Base-by-base conservation (phyloP, 2,329 filamentous ascomycete genomes). In the Xylariaceae sp. region DNA sequence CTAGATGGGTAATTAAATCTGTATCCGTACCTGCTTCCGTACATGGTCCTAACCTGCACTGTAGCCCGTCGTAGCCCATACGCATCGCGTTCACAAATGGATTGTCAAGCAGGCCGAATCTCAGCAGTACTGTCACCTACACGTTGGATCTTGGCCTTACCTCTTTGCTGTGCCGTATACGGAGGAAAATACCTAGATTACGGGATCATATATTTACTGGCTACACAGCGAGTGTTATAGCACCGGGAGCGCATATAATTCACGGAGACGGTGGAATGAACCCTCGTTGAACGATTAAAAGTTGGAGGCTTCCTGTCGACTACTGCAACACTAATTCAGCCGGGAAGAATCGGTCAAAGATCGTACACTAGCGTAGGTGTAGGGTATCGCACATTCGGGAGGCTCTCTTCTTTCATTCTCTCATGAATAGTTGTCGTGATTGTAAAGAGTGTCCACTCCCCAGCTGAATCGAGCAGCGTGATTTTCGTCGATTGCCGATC, bases 401-500 rank as follows among this genome's bases (percentile, higher is more conserved):
- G 5, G 37, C 17, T 51, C 17, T 56, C 10, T 47, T 35, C 30
- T 51, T 18, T 35, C 23, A 15, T 57, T 35, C 17, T 51, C 35
- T 35, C 23, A 15, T 57, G 15, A 56, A 45, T 30, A 30, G 5
- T 48, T 48, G 13, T 34, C 56, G n/a, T 53, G 13, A 11, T 53
- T 49, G 34, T 45, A 23, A 47, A 35, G 18, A n/a, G 42, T 11
- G 5, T 53, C 10, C 39, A 39, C 44, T 37, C 50, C 18, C 34
- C 39, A n/a, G 42, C 51, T 52, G 35, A 35, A 44, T 47, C 55
- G 52, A 48, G 57, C 52, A 47, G 53, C 44, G 51, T 53, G 18
- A 30, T 52, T 50, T 54, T 56, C 52, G 53, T 51, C 15, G 51
- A 35, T 59, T 30, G 60, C 47, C 45, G 18, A 55, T 58, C 57